Conservation (phyloP, 306 rosid genomes). For the Lathyrus tuberosus region DNA sequence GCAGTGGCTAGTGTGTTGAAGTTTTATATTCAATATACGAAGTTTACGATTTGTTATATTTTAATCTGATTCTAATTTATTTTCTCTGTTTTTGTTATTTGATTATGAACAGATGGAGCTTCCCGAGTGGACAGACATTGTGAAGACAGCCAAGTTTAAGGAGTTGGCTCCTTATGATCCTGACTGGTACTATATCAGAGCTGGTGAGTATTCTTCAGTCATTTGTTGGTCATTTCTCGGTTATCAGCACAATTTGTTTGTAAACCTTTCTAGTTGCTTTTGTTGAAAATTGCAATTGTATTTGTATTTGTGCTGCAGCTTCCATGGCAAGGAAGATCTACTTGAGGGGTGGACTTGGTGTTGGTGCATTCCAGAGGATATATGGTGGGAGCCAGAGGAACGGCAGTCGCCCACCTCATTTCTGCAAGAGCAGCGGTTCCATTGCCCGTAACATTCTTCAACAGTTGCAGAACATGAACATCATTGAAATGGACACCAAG, state of each 20-base stretch:
- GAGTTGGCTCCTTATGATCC: conserved; percentile 85
- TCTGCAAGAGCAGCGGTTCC: conserved; percentile 52
- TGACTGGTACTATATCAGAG: conserved; percentile 74
- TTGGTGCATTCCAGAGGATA: conserved; percentile 52
- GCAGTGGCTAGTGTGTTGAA: background rate
- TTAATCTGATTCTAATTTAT: background rate
- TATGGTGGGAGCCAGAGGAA: conserved; percentile 57
- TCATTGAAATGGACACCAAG: conserved; percentile 42
- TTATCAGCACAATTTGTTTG: background rate
- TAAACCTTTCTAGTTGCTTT: background rate
- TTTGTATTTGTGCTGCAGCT: conserved; percentile 30
- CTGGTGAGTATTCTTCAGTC: too few species aligned
- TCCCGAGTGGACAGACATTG: conserved; percentile 76
- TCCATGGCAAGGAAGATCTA: conserved; percentile 55
- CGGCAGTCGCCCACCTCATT: conserved; percentile 54
- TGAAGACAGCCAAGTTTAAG: conserved; percentile 71
- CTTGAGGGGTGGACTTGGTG: conserved; percentile 54
- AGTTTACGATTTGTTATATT: background rate
- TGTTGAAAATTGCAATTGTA: background rate
- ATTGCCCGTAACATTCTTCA: conserved; percentile 51
- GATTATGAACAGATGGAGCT: conserved; percentile 57
- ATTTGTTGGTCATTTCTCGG: too few species aligned
- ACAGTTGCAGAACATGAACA: conserved; percentile 43
- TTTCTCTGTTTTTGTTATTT: background rate
- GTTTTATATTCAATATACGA: background rate